Evolutionary conservation across 1,284 basidiomycete species (phyloP), one percentile per base, ranked within the genome.

Genomic region (Mycosarcoma mackinlayi): DNA sequence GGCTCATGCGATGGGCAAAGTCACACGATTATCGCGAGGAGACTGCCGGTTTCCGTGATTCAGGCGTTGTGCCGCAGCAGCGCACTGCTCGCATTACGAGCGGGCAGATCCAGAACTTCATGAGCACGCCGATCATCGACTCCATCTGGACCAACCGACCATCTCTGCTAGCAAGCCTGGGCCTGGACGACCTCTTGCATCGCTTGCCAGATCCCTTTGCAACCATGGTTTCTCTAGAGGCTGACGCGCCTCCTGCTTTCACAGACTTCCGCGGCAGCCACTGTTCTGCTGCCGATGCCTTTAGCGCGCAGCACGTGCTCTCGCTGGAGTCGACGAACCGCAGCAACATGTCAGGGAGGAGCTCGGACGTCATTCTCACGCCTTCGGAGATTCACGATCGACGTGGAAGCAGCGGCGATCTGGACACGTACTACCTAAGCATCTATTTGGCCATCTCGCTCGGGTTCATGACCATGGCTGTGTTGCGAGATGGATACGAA

Each of bases 1-100:
- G 79, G 80, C 64, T 82, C n/a, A 73, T 76, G 39, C 46, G 61
- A 42, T 82, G 80, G 80, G 80, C 80, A 16, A 53, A 58, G 9
- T 76, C 78, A 30, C 79, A 80, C 54, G 73, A 77, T 16, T 59
- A 68, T 28, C 49, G 47, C 16, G 48, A 67, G 23, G 56, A 66
- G 35, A 18, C 47, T 5, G 24, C 35, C 2, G 42, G 18, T 30
- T 13, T 45, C 3, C 48, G 47, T 6, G 51, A 51, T 23, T 38
- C 50, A 25, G 16, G 28, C 9, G 28, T 8, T 6, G 30, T 28
- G 10, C 14, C 54, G 24, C 33, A 47, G 14, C 40, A 55, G 39
- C 55, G 33, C 13, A 35, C 34, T 19, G 19, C 47, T 34, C 38
- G 37, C 19, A 30, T 48, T 25, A 60, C 63, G 5, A 59, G 55